Base-by-base conservation (phyloP, 2,329 filamentous ascomycete species). In the Penicillium capsulatum region DNA sequence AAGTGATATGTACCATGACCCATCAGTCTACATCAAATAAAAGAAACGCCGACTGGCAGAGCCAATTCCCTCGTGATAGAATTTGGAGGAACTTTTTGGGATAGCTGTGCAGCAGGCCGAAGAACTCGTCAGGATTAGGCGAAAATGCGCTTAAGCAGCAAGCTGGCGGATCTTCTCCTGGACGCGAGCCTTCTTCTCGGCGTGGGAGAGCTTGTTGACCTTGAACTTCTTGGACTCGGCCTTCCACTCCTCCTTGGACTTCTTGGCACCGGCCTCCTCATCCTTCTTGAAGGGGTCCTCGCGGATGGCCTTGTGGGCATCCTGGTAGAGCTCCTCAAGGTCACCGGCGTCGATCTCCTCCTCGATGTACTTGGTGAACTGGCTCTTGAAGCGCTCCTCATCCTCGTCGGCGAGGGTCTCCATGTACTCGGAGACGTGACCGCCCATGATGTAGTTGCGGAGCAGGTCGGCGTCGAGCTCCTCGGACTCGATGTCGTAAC, bases 341-440 rank as follows among this genome's bases (percentile, higher is more conserved):
- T 86, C 88, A 64, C 96, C 92, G 53, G 92, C 90, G 78, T 97
- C 91, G 56, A 98, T 72, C 62, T 95, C 92, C 67, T 94, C 88
- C 56, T 98, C 91, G 59, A 95, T 85, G 81, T 98, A 98, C 75
- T 92, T 84, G 72, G 83, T 78, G 85, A 98, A 98, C 80, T 98
- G 92, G 62, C 81, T 83, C 81, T 91, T 91, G 87, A 88, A 98
- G 70, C 92, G 90, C 83, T 98, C 92, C 86, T 98, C 92, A 68
- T 98, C 92, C 69, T 98, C 92, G 65, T 98, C 92, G 74, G 92
- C 92, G 55, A 98, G 86, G 45, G 85, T 92, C 84, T 98, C 92
- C 92, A 98, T 98, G 84, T 98, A 98, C 83, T 98, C 92, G 60
- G 91, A 90, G 55, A 98, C 87, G 82, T 98, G 92, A 50, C 92